Evolutionary conservation across 2,329 filamentous ascomycete genomes (phyloP), one percentile per base, ranked within the genome.

Genomic region (Fusarium scirpi): DNA sequence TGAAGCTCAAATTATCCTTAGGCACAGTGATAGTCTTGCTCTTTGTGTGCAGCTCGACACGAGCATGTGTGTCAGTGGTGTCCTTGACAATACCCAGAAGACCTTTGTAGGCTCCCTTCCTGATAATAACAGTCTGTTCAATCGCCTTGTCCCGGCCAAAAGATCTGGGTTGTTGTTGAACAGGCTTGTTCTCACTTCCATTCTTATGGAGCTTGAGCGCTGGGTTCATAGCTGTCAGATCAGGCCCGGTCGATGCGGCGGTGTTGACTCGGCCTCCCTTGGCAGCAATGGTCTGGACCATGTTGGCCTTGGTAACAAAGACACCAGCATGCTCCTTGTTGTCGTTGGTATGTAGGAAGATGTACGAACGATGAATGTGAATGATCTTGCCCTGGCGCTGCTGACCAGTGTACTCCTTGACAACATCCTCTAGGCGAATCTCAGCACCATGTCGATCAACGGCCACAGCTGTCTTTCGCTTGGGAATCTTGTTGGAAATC

Each of bases 61-160:
- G 92, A 30, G 94, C 95, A 76, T 92, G 89, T 6, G 89, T 89
- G 74, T 97, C 94, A 9, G 93, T 97, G 1, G 95, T 92, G 78
- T 98, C 95, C 78, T 97, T 98, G 74, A 99, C 94, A 71, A 98
- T 97, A 74, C 96, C 96, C 44, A 98, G 85, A 45, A 98, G 86
- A 60, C 95, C 95, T 82, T 99, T 99, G 84, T 95, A 94, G 24
- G 92, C 90, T 29, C 96, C 96, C 77, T 91, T 94, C 61, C 91
- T 89, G 76, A 98, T 92, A 54, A 91, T 93, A 46, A 98, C 94
- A 1, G 94, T 98, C 82, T 97, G 95, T 45, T 94, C 94, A 69
- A 98, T 90, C 29, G 96, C 86, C 58, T 90, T 89, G 79, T 99
- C 96, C 41, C 94, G 89, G 24, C 92, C 90, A 74, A 94, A 94